These are phyloP conservation scores for Takakia lepidozioides DNA, from an alignment of 225 moss, liverwort and hornwort genomes.

Conservation along the genomic window DNA sequence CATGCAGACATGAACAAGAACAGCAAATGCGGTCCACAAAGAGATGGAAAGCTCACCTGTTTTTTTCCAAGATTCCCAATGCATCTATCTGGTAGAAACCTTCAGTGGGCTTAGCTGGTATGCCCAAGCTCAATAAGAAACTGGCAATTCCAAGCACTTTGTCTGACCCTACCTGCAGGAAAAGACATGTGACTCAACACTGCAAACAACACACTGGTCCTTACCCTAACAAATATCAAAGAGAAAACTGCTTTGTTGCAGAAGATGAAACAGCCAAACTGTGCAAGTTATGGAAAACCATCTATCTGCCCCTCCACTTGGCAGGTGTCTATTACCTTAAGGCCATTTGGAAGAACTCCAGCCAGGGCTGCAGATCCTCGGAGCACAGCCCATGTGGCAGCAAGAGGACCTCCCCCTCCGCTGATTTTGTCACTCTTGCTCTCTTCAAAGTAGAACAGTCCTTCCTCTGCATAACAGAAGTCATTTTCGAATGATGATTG, in stretches of 20 bases:
- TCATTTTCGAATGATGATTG: neutral
- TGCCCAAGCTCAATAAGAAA: conserved; percentile 25
- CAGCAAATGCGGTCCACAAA: neutral
- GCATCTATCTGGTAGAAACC: conserved; percentile 38
- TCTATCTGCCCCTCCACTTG: too few species aligned
- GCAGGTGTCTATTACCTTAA: too few species aligned
- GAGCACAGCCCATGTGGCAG: conserved; percentile 21
- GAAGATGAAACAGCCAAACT: too few species aligned
- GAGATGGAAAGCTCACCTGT: conserved; percentile 10
- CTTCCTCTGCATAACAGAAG: conserved; percentile 19
- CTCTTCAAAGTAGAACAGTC: conserved; percentile 31
- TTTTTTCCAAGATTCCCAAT: conserved; percentile 31
- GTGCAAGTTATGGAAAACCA: too few species aligned
- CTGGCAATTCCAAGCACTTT: conserved; percentile 31
- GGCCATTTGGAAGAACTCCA: conserved; percentile 24
- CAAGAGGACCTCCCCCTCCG: conserved; percentile 22
- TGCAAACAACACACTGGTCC: neutral
- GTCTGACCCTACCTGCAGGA: conserved; percentile 19
- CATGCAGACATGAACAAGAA: neutral
- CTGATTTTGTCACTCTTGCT: conserved; percentile 16
- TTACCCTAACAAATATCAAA: neutral
- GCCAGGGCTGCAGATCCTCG: conserved; percentile 28
- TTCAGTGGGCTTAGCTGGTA: conserved; percentile 12
- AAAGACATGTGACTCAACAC: neutral
- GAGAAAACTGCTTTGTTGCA: too few species aligned